Conservation (phyloP, 345 rosid genomes). For the Citrus inodora region DNA sequence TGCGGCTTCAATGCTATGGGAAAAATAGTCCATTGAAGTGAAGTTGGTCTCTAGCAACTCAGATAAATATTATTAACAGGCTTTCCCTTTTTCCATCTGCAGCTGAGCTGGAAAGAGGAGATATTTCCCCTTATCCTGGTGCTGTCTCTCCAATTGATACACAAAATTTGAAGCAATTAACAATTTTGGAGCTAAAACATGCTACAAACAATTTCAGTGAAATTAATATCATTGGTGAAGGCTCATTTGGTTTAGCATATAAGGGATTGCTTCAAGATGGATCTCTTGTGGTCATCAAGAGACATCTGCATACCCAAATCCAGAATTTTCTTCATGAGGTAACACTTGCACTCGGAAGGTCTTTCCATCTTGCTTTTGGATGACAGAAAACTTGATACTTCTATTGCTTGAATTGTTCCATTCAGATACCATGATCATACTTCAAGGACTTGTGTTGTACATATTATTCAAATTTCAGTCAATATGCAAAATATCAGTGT, state of each 20-base stretch:
- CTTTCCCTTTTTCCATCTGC: conserved; percentile 4
- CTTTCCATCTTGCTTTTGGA: neutral
- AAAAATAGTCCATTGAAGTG: neutral
- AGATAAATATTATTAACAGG: neutral
- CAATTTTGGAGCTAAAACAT: conserved; percentile 33
- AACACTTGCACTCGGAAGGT: conserved; percentile 1
- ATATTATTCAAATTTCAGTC: neutral
- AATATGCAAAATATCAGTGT: neutral
- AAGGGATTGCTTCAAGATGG: conserved; percentile 50
- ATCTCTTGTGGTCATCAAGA: conserved; percentile 44
- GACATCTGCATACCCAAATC: conserved; percentile 22
- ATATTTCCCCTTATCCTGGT: conserved; percentile 16
- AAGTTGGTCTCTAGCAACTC: neutral
- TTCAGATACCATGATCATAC: neutral
- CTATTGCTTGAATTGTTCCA: neutral
- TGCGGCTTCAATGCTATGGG: neutral
- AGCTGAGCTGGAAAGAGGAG: conserved; percentile 31
- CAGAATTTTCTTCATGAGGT: conserved; percentile 30
- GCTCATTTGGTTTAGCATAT: conserved; percentile 36
- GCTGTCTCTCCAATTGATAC: conserved; percentile 15
- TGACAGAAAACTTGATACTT: neutral
- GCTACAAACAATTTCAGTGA: conserved; percentile 43
- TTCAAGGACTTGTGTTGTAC: neutral
- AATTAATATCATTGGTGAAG: conserved; percentile 47
- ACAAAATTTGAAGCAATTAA: conserved; percentile 23